phyloP scores from a whole-genome alignment of 176 grass and related monocot species.

The Zoysia pacifica region DNA sequence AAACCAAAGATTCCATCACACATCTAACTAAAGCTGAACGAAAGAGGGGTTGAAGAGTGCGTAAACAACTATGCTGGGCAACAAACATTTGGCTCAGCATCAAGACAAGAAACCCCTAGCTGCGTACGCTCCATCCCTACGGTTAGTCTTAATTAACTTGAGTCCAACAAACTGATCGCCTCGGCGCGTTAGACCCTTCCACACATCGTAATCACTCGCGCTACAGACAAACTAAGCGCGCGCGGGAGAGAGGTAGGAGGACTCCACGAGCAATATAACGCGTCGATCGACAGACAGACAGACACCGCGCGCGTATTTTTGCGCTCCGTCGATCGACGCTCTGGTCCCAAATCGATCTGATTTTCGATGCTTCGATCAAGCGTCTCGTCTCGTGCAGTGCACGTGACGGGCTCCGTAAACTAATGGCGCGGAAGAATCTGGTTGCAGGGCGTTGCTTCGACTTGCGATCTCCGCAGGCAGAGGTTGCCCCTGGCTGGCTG shows the following conservation, averaged over 20 bases:
- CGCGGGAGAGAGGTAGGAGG: no score
- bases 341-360: conserved; percentile 35
- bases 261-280: neutral
- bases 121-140: neutral
- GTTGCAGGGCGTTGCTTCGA: conserved; percentile 33
- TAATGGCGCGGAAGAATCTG: conserved; percentile 44
- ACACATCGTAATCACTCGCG: conserved; percentile 34
- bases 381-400: conserved; percentile 65
- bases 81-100: neutral
- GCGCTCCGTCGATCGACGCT: neutral
- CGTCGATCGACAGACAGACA: neutral
- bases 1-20: no score
- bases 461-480: conserved; percentile 37
- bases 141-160: conserved; percentile 46
- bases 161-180: conserved; percentile 15
- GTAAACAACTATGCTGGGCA: neutral
- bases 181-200: conserved; percentile 41
- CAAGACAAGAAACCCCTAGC: neutral
- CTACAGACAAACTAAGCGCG: conserved; percentile 32
- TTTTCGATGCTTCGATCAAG: conserved; percentile 32
- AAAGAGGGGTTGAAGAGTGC: neutral
- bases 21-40: neutral
- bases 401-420: conserved; percentile 59
- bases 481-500: conserved; percentile 28
- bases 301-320: conserved; percentile 10